A percentile compares a stretch with the other conserved stretches of the same genome.
phyloP scores from a whole-genome alignment of 1,139 yeast genomes.

The Protomyces macrosporus region DNA sequence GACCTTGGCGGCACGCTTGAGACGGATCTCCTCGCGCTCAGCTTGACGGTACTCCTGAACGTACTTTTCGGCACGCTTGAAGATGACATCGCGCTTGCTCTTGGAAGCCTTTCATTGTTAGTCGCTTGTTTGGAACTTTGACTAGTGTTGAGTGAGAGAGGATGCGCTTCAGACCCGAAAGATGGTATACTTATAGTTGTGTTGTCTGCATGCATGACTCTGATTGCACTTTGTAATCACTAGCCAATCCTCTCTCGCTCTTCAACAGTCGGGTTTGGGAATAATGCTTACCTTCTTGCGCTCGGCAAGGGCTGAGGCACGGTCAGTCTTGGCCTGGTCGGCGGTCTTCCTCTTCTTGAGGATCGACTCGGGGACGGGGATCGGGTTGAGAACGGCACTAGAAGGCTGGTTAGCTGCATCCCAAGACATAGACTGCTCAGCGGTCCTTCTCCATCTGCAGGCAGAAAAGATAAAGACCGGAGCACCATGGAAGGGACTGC shows the following conservation, averaged over 20 bases:
- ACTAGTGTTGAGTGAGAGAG: background rate
- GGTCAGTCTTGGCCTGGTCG: slow-evolving; percentile 59
- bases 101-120: slow-evolving; percentile 34
- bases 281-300: slow-evolving; percentile 72
- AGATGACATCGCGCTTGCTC: slow-evolving; percentile 85
- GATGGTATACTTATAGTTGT: slow-evolving; percentile 61
- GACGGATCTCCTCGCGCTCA: slow-evolving; percentile 85
- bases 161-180: slow-evolving; percentile 73
- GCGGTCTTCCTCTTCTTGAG: slow-evolving; percentile 86
- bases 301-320: slow-evolving; percentile 80
- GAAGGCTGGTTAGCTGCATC: slow-evolving; percentile 21
- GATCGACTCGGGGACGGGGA: slow-evolving; percentile 80
- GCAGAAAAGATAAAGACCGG: background rate
- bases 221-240: slow-evolving; percentile 27
- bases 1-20: slow-evolving; percentile 96
- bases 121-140: background rate
- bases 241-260: slow-evolving; percentile 27
- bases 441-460: background rate
- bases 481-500: background rate
- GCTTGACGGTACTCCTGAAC: slow-evolving; percentile 93
- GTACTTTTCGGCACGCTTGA: slow-evolving; percentile 98
- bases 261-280: background rate
- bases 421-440: slow-evolving; percentile 15
- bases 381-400: slow-evolving; percentile 36
- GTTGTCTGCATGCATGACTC: slow-evolving; percentile 27